phyloP scores from a whole-genome alignment of 345 rosid species.

The Linum tenue region DNA sequence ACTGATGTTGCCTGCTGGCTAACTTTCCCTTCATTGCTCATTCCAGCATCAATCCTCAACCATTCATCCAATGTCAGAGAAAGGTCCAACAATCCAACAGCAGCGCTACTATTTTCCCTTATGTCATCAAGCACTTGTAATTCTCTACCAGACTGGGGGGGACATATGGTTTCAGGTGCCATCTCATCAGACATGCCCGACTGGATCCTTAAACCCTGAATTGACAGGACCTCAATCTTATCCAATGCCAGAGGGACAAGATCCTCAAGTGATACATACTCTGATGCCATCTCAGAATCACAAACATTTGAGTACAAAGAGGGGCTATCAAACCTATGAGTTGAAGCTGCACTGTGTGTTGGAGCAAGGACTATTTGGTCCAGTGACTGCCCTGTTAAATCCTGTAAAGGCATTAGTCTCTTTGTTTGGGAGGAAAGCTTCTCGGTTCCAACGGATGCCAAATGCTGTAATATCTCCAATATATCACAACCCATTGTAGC shows the following conservation, averaged over 20 bases:
- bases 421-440: slow-evolving; percentile 31
- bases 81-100: slow-evolving; percentile 34
- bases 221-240: slow-evolving; percentile 41
- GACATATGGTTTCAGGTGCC: slow-evolving; percentile 38
- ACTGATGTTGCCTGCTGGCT: slow-evolving; percentile 18
- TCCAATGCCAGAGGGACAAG: slow-evolving; percentile 35
- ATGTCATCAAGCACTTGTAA: slow-evolving; percentile 16
- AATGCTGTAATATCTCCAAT: slow-evolving; percentile 33
- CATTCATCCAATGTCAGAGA: slow-evolving; percentile 53
- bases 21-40: slow-evolving; percentile 21
- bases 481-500: slow-evolving; percentile 49
- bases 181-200: slow-evolving; percentile 51
- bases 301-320: background rate
- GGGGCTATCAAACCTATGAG: slow-evolving; percentile 21
- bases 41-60: slow-evolving; percentile 44
- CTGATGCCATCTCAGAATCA: slow-evolving; percentile 12
- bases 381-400: slow-evolving; percentile 48
- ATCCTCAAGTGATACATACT: slow-evolving; percentile 28
- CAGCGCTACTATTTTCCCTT: slow-evolving; percentile 14
- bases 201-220: slow-evolving; percentile 65
- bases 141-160: slow-evolving; percentile 21
- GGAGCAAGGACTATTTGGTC: slow-evolving; percentile 36
- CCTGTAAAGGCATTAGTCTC: slow-evolving; percentile 58
- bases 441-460: slow-evolving; percentile 43
- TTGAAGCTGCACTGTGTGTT: slow-evolving; percentile 5